Evolutionary conservation across 306 rosid species (phyloP).

Genomic region (Medicago arabica): DNA sequence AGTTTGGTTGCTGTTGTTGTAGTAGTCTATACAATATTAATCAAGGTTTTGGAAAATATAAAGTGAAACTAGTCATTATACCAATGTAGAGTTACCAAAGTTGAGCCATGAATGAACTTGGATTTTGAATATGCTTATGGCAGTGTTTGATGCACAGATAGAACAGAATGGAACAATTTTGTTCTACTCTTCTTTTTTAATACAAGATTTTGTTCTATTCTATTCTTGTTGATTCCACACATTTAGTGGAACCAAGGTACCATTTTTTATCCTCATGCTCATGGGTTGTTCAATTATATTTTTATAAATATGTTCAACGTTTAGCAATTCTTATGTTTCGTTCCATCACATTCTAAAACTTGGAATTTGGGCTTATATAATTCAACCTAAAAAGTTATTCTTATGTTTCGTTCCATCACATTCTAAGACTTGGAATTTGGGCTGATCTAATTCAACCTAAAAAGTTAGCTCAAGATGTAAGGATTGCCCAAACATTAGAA

Average conservation of each 20-base stretch:
- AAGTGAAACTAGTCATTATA: slow-evolving; percentile 1
- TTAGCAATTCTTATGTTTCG: not conserved
- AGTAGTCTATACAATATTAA: not conserved
- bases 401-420: not conserved
- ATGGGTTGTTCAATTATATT: not conserved
- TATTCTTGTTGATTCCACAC: slow-evolving; percentile 17
- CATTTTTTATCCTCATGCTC: not conserved
- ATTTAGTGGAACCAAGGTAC: not conserved
- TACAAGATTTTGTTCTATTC: not conserved
- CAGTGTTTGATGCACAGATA: not conserved
- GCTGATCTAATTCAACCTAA: not conserved
- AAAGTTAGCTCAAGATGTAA: not conserved
- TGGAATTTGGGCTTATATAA: not conserved
- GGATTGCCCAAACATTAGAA: not conserved
- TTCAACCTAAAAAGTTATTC: not conserved
- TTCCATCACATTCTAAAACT: not conserved
- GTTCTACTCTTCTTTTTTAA: not conserved
- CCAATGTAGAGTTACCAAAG: not conserved
- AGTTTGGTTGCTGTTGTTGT: no score
- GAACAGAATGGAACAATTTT: not conserved
- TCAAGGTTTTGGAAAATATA: not conserved
- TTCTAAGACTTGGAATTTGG: not conserved
- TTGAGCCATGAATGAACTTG: not conserved
- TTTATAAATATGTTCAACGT: not conserved
- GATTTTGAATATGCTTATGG: not conserved